Evolutionary conservation across 495 filamentous ascomycete genomes (phyloP), one percentile per base, ranked within the genome.

Genomic region (Oleoguttula mirabilis): DNA sequence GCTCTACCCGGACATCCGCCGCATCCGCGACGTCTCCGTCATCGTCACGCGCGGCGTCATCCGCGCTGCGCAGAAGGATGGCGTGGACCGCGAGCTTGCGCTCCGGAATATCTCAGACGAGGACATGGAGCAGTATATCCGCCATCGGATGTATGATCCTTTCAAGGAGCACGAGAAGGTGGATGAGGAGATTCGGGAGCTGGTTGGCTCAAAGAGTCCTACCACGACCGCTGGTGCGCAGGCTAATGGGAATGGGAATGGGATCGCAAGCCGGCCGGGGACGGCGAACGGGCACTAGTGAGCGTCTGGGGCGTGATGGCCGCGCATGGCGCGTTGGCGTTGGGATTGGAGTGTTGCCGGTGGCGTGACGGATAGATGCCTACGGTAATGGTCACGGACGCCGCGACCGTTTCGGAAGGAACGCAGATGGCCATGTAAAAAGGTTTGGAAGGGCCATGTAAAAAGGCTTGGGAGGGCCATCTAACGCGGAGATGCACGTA

Each of bases 1-100:
- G 57, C 77, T 98, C 54, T 98, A 98, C 66, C 90, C 90, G n/a
- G 80, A 82, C 58, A 78, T 98, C 58, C 76, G 79, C 54, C 82
- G 90, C 32, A 93, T 98, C 47, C 75, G 90, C 21, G 81, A 94
- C 20, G 88, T 94, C 51, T 86, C 77, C 60, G 74, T 94, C 36
- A 65, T 82, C 27, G 88, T 98, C 24, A 80, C 88, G 14, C 78
- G 86, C 21, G 82, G 84, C 57, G 90, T 98, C 46, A 95, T 98
- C 71, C 86, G 87, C 55, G 78, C 83, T 15, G 86, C 90, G 8
- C 82, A 93, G 59, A 68, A 75, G 39, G 79, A 76, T 52, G 79
- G 80, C 61, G 70, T 84, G n/a, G 84, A 92, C 61, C 83, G 85
- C 58, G 84, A 90, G 66, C 65, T 70, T 32, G 58, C 64, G 23